These are phyloP conservation scores for Arabidopsis lyrata DNA, from an alignment of 441 rosid genomes.

Conservation along the genomic window DNA sequence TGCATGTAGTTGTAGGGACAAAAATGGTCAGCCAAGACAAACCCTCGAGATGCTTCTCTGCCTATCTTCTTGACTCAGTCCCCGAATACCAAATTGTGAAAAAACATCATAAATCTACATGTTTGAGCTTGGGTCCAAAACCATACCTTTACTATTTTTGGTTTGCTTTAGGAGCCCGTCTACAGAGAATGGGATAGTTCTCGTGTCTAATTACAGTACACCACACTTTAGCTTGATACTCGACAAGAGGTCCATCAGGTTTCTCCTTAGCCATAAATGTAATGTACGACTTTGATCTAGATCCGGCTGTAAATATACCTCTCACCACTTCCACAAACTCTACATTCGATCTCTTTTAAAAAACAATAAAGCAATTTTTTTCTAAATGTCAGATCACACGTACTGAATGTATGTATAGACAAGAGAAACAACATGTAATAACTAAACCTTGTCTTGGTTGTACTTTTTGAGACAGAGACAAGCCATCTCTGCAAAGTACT, in stretches of 20 bases:
- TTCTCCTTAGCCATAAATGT: conserved; percentile 23
- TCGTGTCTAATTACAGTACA: background rate
- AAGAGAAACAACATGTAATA: too few relatives aligned
- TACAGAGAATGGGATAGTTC: conserved; percentile 22
- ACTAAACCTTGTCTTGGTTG: background rate
- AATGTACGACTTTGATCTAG: background rate
- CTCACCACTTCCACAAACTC: conserved; percentile 18
- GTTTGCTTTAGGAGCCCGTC: background rate
- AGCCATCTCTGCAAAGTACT: conserved; percentile 27
- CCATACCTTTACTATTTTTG: background rate
- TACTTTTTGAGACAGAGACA: conserved; percentile 6
- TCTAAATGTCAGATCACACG: too few relatives aligned
- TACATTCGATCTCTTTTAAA: background rate
- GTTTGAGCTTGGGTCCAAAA: background rate
- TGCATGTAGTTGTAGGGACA: too few relatives aligned
- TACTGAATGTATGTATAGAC: too few relatives aligned
- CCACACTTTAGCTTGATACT: conserved; percentile 20
- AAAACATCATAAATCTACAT: too few relatives aligned
- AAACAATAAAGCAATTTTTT: too few relatives aligned
- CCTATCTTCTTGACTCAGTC: too few relatives aligned
- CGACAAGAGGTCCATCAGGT: conserved; percentile 9
- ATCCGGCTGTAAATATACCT: background rate
- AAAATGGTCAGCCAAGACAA: too few relatives aligned
- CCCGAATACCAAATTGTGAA: too few relatives aligned
- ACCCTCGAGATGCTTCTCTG: too few relatives aligned